phyloP scores from a whole-genome alignment of 352 stramenopile species.

The Lagenidium sp. region DNA sequence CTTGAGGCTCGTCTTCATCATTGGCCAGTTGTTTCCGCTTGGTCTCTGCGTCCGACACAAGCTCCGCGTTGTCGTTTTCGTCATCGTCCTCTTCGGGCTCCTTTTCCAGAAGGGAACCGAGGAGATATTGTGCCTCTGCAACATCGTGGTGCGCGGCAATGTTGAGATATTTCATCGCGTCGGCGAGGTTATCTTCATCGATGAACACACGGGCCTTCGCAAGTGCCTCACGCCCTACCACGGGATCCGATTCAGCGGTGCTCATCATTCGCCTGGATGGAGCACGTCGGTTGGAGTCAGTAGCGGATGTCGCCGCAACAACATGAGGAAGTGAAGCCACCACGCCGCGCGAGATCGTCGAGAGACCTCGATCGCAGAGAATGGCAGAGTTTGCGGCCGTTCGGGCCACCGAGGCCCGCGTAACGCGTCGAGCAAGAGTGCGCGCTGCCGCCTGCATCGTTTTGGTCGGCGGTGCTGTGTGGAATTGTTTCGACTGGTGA shows the following conservation, averaged over 20 bases:
- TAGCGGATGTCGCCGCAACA: too few species aligned
- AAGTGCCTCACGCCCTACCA: slow-evolving; percentile 22
- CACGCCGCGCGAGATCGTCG: too few species aligned
- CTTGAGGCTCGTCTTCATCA: slow-evolving; percentile 31
- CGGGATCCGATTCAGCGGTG: too few species aligned
- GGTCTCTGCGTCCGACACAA: slow-evolving; percentile 58
- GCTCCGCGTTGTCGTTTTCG: slow-evolving; percentile 15
- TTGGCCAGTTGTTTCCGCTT: slow-evolving; percentile 46
- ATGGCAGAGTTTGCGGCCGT: background rate
- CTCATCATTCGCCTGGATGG: too few species aligned
- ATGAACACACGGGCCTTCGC: slow-evolving; percentile 53
- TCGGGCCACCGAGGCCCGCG: too few species aligned
- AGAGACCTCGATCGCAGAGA: background rate
- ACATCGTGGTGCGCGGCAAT: slow-evolving; percentile 56
- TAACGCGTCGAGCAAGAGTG: too few species aligned
- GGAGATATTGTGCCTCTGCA: slow-evolving; percentile 63
- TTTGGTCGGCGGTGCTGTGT: background rate
- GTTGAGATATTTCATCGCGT: slow-evolving; percentile 51
- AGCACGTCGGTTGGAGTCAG: too few species aligned
- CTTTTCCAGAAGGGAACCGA: slow-evolving; percentile 50
- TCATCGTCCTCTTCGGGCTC: slow-evolving; percentile 14
- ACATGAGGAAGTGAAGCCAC: too few species aligned
- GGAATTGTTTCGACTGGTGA: too few species aligned
- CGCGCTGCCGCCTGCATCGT: background rate
- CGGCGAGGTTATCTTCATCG: slow-evolving; percentile 34